phyloP scores from a whole-genome alignment of 345 rosid species.

The Reutealis trisperma region DNA sequence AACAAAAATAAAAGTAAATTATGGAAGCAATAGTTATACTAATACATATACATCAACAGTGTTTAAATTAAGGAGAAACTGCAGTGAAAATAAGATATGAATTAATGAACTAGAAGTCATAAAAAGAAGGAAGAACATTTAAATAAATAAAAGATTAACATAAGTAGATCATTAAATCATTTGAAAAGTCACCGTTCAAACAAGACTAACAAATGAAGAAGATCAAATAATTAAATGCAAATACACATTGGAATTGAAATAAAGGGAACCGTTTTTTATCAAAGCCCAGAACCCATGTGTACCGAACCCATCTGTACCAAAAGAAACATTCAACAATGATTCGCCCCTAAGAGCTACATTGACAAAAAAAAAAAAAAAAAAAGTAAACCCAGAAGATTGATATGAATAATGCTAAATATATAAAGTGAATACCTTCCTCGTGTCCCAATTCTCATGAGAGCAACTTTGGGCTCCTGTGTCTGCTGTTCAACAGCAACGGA shows the following conservation, averaged over 20 bases:
- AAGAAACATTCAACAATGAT: constrained; percentile 2
- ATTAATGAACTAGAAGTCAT: too few species aligned
- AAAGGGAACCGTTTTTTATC: not conserved
- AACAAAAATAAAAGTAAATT: not conserved
- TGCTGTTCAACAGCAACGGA: constrained; percentile 68
- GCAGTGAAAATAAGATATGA: not conserved
- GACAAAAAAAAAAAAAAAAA: too few species aligned
- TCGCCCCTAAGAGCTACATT: constrained; percentile 2
- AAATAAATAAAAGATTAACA: too few species aligned
- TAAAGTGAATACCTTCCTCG: constrained; percentile 69
- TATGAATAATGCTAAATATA: too few species aligned
- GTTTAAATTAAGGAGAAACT: not conserved
- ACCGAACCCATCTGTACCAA: not conserved
- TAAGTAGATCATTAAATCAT: too few species aligned
- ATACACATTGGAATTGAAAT: too few species aligned
- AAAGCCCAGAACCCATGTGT: not conserved
- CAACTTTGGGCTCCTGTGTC: constrained; percentile 58
- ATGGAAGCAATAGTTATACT: too few species aligned
- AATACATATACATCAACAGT: not conserved
- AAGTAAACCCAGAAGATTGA: not conserved
- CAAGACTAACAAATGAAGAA: not conserved
- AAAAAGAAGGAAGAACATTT: too few species aligned
- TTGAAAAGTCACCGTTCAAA: not conserved
- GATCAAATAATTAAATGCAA: not conserved
- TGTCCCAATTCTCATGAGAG: constrained; percentile 82